phyloP scores from a whole-genome alignment of 345 rosid genomes.

The Eucalyptus microcorys region DNA sequence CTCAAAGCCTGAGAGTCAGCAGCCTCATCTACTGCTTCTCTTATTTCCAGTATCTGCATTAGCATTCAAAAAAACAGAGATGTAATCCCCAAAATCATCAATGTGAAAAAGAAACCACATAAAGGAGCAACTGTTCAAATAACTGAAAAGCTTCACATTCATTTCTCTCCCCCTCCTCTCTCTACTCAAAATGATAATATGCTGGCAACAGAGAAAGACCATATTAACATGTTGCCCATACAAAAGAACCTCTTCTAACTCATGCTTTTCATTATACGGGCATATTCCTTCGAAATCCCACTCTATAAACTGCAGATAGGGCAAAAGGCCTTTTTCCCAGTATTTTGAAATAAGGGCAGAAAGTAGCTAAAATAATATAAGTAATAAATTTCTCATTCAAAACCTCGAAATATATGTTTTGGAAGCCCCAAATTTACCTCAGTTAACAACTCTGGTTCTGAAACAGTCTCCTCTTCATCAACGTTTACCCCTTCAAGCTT shows the following conservation, averaged over 20 bases:
- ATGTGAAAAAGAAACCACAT: not conserved
- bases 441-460: conserved; percentile 58
- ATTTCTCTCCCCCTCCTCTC: not conserved
- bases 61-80: not conserved
- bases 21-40: conserved; percentile 88
- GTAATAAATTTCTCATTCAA: not conserved
- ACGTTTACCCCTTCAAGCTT: conserved; percentile 62
- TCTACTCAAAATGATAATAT: not conserved
- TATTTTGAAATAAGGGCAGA: not conserved
- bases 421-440: conserved; percentile 36
- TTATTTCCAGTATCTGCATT: conserved; percentile 77
- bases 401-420: not conserved
- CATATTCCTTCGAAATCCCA: not conserved
- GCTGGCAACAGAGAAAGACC: not conserved
- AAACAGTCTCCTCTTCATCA: conserved; percentile 84
- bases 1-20: conserved; percentile 38
- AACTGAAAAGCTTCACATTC: not conserved
- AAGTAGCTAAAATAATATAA: not conserved
- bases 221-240: not conserved
- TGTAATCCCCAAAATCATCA: not conserved
- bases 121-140: not conserved
- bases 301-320: not conserved
- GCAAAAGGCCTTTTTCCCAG: not conserved
- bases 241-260: not conserved
- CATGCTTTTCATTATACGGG: not conserved